These are phyloP conservation scores for Colletotrichum sp. DNA, from an alignment of 2,329 filamentous ascomycete genomes.

Conservation along the genomic window DNA sequence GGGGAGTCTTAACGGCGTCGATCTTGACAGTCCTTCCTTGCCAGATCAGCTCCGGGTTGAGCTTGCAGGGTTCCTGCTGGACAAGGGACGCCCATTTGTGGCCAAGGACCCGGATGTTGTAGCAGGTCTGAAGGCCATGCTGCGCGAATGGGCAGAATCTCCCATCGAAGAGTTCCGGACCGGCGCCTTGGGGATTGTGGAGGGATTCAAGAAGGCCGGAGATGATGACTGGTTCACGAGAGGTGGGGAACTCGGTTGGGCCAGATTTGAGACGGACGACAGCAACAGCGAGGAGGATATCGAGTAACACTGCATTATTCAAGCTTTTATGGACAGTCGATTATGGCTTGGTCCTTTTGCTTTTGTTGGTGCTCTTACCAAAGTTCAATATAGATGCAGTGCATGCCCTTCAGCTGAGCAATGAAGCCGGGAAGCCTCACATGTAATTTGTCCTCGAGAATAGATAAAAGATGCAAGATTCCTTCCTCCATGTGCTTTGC, in stretches of 20 bases:
- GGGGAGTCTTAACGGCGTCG: background rate
- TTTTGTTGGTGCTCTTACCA: background rate
- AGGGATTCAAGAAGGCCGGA: background rate
- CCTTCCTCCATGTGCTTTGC: background rate
- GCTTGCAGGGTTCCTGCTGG: background rate
- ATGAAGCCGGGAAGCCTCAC: fast-evolving
- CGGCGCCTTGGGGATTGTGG: background rate
- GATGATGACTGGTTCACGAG: background rate
- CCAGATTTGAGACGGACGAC: too few relatives aligned
- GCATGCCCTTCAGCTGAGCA: background rate
- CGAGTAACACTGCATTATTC: background rate
- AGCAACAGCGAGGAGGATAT: background rate
- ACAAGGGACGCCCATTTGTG: background rate
- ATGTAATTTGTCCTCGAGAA: background rate
- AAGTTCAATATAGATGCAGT: fast-evolving
- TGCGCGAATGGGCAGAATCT: background rate
- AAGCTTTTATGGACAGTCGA: background rate
- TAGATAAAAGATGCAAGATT: background rate
- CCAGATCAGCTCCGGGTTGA: background rate
- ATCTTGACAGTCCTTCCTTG: background rate
- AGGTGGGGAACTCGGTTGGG: background rate
- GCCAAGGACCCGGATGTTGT: background rate
- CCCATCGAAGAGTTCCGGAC: background rate
- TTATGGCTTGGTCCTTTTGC: background rate
- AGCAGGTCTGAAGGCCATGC: background rate